Evolutionary conservation across 1,139 yeast species (phyloP).

Genomic region (Tardiomyces blankii): DNA sequence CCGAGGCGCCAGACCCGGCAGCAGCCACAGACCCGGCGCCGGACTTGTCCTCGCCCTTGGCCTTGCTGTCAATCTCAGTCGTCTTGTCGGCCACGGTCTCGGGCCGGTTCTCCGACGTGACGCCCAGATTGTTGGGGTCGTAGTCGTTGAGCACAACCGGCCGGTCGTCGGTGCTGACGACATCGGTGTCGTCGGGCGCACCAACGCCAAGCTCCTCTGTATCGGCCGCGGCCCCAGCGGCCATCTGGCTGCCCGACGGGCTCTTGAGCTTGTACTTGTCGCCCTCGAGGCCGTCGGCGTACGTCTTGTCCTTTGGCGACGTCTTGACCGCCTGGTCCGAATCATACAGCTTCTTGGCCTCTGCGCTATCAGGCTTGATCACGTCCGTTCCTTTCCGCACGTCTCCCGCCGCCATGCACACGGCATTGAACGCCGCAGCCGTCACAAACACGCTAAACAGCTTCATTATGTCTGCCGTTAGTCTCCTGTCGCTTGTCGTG

Average conservation of each 20-base stretch:
- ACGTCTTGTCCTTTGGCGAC: conserved; percentile 27
- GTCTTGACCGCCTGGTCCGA: conserved; percentile 25
- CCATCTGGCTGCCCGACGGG: conserved; percentile 14
- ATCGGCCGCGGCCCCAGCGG: conserved; percentile 12
- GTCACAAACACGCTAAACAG: too few relatives aligned
- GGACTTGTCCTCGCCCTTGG: conserved; percentile 4
- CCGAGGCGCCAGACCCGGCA: background rate
- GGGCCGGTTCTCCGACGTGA: conserved; percentile 3
- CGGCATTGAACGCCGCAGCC: background rate
- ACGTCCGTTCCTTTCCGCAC: background rate
- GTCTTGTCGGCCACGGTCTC: background rate
- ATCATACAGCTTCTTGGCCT: conserved; percentile 18
- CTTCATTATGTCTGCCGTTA: too few relatives aligned
- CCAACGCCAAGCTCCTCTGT: conserved; percentile 11
- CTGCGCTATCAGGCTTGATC: conserved; percentile 19
- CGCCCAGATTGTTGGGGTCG: conserved; percentile 28
- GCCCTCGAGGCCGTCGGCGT: conserved; percentile 14
- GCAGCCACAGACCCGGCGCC: background rate
- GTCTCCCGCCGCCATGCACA: background rate
- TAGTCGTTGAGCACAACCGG: conserved; percentile 29
- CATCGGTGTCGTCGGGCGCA: conserved; percentile 9
- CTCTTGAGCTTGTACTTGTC: conserved; percentile 24
- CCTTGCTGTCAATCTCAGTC: conserved; percentile 1
- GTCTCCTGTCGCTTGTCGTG: too few relatives aligned
- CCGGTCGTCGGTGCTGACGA: conserved; percentile 18